Evolutionary conservation across 306 rosid species (phyloP).

Genomic region (Erythrophleum fordii): DNA sequence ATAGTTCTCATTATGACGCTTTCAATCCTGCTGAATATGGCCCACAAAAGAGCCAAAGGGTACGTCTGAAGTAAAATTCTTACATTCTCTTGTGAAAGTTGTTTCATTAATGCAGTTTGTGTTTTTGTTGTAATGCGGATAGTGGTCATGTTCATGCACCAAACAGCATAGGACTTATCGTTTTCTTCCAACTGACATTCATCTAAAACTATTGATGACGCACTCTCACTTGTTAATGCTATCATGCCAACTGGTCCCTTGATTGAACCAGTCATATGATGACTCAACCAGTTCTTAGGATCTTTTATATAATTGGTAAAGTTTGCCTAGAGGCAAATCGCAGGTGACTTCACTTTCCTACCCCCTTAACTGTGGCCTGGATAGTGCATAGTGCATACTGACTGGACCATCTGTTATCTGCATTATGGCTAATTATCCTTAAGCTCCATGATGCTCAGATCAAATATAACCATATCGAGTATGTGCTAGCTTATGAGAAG

Average conservation of each 20-base stretch:
- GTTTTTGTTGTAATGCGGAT: not conserved
- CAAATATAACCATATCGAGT: not conserved
- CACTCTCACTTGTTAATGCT: not conserved
- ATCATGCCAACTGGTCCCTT: not conserved
- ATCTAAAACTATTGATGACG: not conserved
- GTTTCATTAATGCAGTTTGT: slow-evolving; percentile 22
- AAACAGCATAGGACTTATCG: not conserved
- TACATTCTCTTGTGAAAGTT: slow-evolving; percentile 20
- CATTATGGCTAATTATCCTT: not conserved
- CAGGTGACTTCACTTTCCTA: not conserved
- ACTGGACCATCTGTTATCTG: slow-evolving; percentile 17
- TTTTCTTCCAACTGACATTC: not conserved
- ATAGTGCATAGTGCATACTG: not conserved
- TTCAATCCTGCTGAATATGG: slow-evolving; percentile 67
- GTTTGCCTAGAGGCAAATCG: not conserved
- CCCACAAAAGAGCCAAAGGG: slow-evolving; percentile 82
- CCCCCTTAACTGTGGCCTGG: not conserved
- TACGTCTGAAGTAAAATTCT: slow-evolving; percentile 41
- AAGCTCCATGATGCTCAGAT: not conserved
- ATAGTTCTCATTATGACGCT: slow-evolving; percentile 76
- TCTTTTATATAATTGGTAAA: not conserved
- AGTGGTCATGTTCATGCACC: slow-evolving; percentile 3
- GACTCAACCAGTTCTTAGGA: not conserved
- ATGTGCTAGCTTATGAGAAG: not conserved
- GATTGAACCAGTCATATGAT: not conserved